phyloP scores from a whole-genome alignment of 2,329 filamentous ascomycete species.

The Hypoxylon sp. region DNA sequence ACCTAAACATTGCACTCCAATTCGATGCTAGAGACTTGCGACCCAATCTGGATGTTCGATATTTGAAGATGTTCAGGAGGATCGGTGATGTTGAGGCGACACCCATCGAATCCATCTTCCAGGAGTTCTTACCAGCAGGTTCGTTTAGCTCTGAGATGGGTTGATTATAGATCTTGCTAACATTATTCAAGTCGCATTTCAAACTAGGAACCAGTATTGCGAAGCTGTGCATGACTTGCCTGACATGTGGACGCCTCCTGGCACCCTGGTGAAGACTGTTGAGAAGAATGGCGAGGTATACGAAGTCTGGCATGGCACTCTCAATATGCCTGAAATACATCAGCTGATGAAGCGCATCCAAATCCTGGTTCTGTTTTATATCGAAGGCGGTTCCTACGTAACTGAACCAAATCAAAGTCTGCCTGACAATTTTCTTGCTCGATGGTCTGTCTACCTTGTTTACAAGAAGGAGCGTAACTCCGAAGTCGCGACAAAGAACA shows the following conservation, averaged over 20 bases:
- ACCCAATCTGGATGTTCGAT: slow-evolving; percentile 80
- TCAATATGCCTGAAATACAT: slow-evolving; percentile 78
- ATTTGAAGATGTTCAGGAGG: slow-evolving; percentile 77
- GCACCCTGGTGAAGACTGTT: slow-evolving; percentile 77
- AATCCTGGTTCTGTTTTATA: slow-evolving; percentile 86
- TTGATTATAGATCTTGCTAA: slow-evolving; percentile 34
- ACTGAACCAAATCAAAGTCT: slow-evolving; percentile 65
- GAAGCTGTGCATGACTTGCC: slow-evolving; percentile 65
- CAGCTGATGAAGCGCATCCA: slow-evolving; percentile 85
- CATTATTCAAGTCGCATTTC: slow-evolving; percentile 72
- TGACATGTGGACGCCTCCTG: slow-evolving; percentile 77
- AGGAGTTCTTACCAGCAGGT: slow-evolving; percentile 78
- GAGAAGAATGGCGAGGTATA: slow-evolving; percentile 73
- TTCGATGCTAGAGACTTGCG: slow-evolving; percentile 80
- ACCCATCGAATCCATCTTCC: slow-evolving; percentile 76
- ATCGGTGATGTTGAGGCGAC: slow-evolving; percentile 78
- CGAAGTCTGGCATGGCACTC: slow-evolving; percentile 86
- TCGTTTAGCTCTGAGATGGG: slow-evolving; percentile 49
- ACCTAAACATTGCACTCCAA: slow-evolving; percentile 80
- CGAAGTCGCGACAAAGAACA: slow-evolving; percentile 61
- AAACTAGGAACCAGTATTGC: slow-evolving; percentile 73
- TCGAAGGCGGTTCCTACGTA: slow-evolving; percentile 90
- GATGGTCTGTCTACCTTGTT: slow-evolving; percentile 94
- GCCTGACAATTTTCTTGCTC: slow-evolving; percentile 79
- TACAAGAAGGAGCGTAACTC: slow-evolving; percentile 73